Percentiles rank a stretch among this genome's conserved stretches.
Conservation (phyloP, 805 yeast species). For the Starmera caribaea region DNA sequence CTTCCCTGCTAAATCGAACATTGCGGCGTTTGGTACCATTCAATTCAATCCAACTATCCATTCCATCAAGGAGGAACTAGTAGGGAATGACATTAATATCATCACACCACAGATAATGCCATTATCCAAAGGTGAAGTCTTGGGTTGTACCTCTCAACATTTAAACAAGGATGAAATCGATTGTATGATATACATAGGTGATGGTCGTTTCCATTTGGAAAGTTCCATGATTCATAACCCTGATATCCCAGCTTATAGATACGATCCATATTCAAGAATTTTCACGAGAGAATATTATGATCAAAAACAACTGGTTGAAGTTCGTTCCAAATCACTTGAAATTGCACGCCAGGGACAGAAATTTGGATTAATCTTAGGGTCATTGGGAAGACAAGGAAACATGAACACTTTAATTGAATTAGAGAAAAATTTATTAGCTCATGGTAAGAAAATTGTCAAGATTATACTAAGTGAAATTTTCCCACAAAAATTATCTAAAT, state of each 20-base stretch:
- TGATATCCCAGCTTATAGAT: constrained; percentile 79
- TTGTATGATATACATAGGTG: constrained; percentile 89
- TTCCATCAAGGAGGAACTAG: constrained; percentile 53
- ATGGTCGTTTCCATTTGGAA: constrained; percentile 92
- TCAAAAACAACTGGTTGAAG: constrained; percentile 68
- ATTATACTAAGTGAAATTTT: constrained; percentile 87
- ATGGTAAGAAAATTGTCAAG: constrained; percentile 64
- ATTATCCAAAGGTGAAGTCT: constrained; percentile 87
- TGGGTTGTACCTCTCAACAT: constrained; percentile 91
- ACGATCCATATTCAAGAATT: constrained; percentile 90
- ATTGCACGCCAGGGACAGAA: constrained; percentile 51
- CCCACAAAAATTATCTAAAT: constrained; percentile 86
- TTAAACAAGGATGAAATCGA: constrained; percentile 53
- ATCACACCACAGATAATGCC: constrained; percentile 91
- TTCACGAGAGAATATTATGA: constrained; percentile 86
- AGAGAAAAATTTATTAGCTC: constrained; percentile 39
- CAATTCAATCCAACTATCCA: constrained; percentile 95
- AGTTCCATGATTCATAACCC: constrained; percentile 98
- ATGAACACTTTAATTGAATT: constrained; percentile 62
- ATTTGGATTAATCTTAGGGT: constrained; percentile 83
- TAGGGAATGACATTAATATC: constrained; percentile 43
- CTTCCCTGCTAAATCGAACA: constrained; percentile 49
- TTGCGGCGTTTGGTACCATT: constrained; percentile 91
- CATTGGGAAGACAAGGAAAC: constrained; percentile 92
- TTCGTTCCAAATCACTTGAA: constrained; percentile 65